Base-by-base conservation (phyloP, 371 early-diverging fungal species). In the Neoconidiobolus thromboides region DNA sequence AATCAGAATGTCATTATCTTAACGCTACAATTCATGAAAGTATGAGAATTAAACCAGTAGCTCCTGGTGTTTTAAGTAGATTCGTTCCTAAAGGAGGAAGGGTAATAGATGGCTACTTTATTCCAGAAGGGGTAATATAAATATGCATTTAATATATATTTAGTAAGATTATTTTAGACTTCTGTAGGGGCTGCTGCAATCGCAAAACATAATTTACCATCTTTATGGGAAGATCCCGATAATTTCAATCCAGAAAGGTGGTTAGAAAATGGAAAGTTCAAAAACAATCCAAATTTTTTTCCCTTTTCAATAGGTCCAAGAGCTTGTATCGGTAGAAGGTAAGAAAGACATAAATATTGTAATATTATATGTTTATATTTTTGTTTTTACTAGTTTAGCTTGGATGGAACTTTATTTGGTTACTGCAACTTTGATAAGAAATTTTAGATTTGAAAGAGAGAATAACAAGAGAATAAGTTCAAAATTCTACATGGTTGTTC, bases 81-180 rank as follows among this genome's bases (percentile, higher is more conserved):
- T 51, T 59, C 0, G 61, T 63, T 2, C 71, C 74, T 0, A 37
- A 59, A 12, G 61, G 56, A 0, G 75, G 75, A 2, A 44, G 59
- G 1, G 66, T 52, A 0, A 43, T 68, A 7, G 55, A 56, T 40
- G 65, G 62, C 2, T 63, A 67, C 43, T 66, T 60, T 37, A 37
- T 64, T 15, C 64, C 56, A 9, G 61, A 46, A 14, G 61, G 61
- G 12, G 60, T 60, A 60, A 9, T 14, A 38, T 26, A 26, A 26
- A 26, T 26, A 26, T 26, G 26, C 26, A 26, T 26, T 26, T 26
- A 26, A 26, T 26, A 26, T 26, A 26, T 26, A 26, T 26, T 26
- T 26, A 26, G 26, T 26, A 26, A 26, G 26, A 26, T 26, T 26
- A 26, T 26, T 26, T 26, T 26, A 26, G 26, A 26, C 26, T 26